Conservation (phyloP, 345 rosid genomes). For the Linum tenue region DNA sequence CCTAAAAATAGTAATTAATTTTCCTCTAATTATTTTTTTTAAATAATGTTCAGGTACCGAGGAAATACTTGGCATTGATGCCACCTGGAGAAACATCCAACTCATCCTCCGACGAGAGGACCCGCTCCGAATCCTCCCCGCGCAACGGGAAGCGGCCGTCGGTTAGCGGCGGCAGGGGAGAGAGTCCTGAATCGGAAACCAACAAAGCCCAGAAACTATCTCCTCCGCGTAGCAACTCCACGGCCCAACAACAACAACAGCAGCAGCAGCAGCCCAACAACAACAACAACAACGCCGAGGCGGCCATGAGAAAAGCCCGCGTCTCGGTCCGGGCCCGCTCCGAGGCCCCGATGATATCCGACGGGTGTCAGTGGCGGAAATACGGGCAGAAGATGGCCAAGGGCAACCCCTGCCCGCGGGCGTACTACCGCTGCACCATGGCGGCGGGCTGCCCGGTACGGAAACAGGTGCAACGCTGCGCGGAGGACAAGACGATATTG, state of each 20-base stretch:
- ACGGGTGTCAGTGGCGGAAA: slow-evolving; percentile 97
- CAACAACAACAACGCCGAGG: slow-evolving; percentile 22
- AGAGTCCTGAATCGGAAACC: no score
- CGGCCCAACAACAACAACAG: background rate
- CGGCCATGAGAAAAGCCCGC: slow-evolving; percentile 93
- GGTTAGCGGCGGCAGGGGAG: background rate
- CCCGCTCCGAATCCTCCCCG: slow-evolving; percentile 39
- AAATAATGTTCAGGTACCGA: slow-evolving; percentile 24
- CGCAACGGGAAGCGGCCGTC: slow-evolving; percentile 6
- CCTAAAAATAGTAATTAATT: no score
- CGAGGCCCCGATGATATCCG: slow-evolving; percentile 81
- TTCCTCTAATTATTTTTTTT: no score
- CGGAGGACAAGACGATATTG: slow-evolving; percentile 72
- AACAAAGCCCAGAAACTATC: no score
- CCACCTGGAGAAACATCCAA: slow-evolving; percentile 35
- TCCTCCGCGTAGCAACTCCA: no score
- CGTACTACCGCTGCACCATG: slow-evolving; percentile 98
- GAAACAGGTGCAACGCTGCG: slow-evolving; percentile 97
- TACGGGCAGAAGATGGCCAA: slow-evolving; percentile 99
- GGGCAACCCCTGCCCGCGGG: slow-evolving; percentile 95
- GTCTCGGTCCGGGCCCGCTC: slow-evolving; percentile 98
- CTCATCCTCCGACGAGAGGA: slow-evolving; percentile 74
- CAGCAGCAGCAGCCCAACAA: no score
- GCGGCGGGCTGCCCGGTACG: slow-evolving; percentile 90
- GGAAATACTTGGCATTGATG: slow-evolving; percentile 57